Evolutionary conservation across 331 rosid species (phyloP).

Genomic region (Erythrophleum ivorense): DNA sequence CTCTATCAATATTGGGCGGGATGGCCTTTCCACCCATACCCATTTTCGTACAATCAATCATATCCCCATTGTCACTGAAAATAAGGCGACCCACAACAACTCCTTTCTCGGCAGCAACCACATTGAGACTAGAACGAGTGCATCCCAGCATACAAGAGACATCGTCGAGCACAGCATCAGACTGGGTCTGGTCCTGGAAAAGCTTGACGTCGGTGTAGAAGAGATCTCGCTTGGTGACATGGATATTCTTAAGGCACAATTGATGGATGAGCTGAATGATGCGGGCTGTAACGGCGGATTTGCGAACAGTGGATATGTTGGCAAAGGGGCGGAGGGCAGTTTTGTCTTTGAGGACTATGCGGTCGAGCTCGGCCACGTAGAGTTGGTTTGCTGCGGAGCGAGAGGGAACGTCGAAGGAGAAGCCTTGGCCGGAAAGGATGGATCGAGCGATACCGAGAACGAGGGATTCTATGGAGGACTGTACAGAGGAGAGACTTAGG

Average conservation of each 20-base stretch:
- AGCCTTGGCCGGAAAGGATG: constrained; percentile 80
- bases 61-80: constrained; percentile 92
- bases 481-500: constrained; percentile 73
- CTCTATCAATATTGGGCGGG: constrained; percentile 88
- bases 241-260: constrained; percentile 78
- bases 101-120: constrained; percentile 88
- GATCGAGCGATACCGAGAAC: constrained; percentile 63
- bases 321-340: constrained; percentile 76
- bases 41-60: constrained; percentile 96
- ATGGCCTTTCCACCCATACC: constrained; percentile 96
- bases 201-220: constrained; percentile 95
- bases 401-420: constrained; percentile 86
- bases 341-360: constrained; percentile 84
- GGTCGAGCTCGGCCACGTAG: constrained; percentile 88
- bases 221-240: constrained; percentile 94
- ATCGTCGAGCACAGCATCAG: constrained; percentile 86
- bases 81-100: constrained; percentile 88
- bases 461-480: constrained; percentile 63
- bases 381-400: constrained; percentile 86
- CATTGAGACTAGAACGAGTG: constrained; percentile 86
- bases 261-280: constrained; percentile 82
- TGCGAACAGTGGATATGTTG: constrained; percentile 82
- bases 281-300: constrained; percentile 72
- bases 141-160: constrained; percentile 87
- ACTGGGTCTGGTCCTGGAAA: constrained; percentile 89